Evolutionary conservation across 2,329 filamentous ascomycete species (phyloP), one percentile per base, ranked within the genome.

Genomic region (Chaetomium globosum): DNA sequence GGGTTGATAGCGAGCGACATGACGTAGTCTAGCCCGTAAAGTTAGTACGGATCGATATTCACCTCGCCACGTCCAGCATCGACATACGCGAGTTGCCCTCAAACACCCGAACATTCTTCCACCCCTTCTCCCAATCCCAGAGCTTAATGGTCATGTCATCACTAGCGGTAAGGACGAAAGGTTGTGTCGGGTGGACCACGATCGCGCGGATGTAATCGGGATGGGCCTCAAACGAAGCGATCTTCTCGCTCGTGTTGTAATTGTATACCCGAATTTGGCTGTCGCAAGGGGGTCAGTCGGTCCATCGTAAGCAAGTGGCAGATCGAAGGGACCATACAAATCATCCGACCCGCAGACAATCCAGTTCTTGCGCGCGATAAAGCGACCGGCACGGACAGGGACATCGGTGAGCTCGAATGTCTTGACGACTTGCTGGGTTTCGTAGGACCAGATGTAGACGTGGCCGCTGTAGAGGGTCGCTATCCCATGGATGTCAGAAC

Each of bases 221-320:
- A 77, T 99, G 95, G 59, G 93, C 94, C 81, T 98, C 94, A 79
- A 97, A 98, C 19, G 91, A 91, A 61, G 93, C 94, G 74, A 98
- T 95, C 86, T 97, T 98, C 80, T 99, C 95, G 67, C 92, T 96
- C 61, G 95, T 99, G 81, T 99, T 98, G 85, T 98, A 99, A 82
- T 99, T 98, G 86, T 97, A 96, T 69, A 96, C 91, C 73, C 94
- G 90, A 61, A 88, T 78, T 76, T 88, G 85, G 81, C 71, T 73
- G 66, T 46, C 31, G 36, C 54, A 39, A 26, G 6, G 13, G 9
- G 12, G 81, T 97, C 92, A 81, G 96, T 92, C 71, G 90, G 61
- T 61, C 62, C 39, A n/a, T n/a, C 13, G 9, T 1, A 6, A 2
- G 19, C 8, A 5, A 3, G 49, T 39, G 19, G 4, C 19, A 13